Conservation (phyloP, 2,329 filamentous ascomycete species). For the Torrubiellomyces zombiae region DNA sequence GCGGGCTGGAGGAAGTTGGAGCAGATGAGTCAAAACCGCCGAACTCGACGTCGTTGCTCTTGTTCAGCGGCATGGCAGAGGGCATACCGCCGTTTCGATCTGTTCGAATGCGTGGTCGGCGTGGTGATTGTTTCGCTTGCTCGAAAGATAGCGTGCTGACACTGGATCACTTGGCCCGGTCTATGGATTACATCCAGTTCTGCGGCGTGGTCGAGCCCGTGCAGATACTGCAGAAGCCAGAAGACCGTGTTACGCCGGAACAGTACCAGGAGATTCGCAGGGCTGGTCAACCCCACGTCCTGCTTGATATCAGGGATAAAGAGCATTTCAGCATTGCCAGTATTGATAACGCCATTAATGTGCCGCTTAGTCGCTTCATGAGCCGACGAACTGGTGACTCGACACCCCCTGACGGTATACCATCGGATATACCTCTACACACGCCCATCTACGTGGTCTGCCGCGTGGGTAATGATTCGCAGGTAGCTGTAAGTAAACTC, state of each 20-base stretch:
- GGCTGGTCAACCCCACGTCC: constrained; percentile 25
- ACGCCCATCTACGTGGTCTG: constrained; percentile 56
- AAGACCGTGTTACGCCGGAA: constrained; percentile 50
- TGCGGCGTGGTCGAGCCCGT: constrained; percentile 50
- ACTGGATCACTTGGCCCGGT: constrained; percentile 39
- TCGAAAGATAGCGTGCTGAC: constrained; percentile 43
- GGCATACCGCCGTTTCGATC: constrained; percentile 42
- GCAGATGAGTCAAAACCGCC: constrained; percentile 8
- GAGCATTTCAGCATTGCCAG: constrained; percentile 72
- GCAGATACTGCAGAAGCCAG: constrained; percentile 35
- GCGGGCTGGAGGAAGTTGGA: constrained; percentile 8
- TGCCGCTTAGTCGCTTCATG: constrained; percentile 43
- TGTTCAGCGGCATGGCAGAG: constrained; percentile 29
- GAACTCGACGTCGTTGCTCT: constrained; percentile 23
- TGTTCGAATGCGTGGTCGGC: constrained; percentile 54
- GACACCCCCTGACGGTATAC: constrained; percentile 18
- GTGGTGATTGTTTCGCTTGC: constrained; percentile 62
- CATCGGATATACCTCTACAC: constrained; percentile 18
- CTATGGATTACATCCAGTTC: constrained; percentile 71
- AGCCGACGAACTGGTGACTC: constrained; percentile 20
- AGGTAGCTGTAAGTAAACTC: constrained; percentile 48
- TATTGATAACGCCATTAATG: constrained; percentile 58
- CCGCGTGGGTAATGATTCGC: constrained; percentile 63
- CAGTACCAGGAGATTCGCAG: constrained; percentile 31
- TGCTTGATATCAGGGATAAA: constrained; percentile 73